A percentile compares a stretch with the other conserved stretches of the same genome.
These are phyloP conservation scores for Fragaria ananassa DNA, from an alignment of 306 rosid genomes.

Conservation along the genomic window DNA sequence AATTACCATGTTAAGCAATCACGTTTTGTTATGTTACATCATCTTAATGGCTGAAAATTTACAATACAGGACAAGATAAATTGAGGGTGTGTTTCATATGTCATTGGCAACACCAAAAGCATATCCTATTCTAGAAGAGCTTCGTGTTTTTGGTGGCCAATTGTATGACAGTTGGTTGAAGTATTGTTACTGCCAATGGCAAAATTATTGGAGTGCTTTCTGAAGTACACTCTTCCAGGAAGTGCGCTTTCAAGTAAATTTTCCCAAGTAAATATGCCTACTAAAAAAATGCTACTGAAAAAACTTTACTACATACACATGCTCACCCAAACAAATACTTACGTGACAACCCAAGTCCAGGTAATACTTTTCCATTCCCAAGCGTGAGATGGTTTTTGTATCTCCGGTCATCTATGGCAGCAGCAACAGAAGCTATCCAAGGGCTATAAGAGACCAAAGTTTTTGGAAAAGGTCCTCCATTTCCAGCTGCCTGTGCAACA, in stretches of 20 bases:
- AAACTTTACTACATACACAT: background rate
- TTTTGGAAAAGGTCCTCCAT: constrained; percentile 98
- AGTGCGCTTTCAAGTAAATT: background rate
- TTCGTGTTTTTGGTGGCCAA: background rate
- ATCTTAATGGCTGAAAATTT: background rate
- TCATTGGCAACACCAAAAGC: background rate
- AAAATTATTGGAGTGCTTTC: background rate
- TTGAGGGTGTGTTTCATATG: background rate
- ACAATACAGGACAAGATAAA: background rate
- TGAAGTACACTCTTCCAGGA: background rate
- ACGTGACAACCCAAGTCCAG: constrained; percentile 97
- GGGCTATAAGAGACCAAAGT: constrained; percentile 98
- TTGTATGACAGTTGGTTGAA: background rate
- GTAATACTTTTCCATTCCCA: constrained; percentile 86
- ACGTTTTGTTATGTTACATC: background rate
- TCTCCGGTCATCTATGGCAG: constrained; percentile 98
- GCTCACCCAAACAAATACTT: constrained; percentile 38
- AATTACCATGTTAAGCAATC: background rate
- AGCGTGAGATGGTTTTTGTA: constrained; percentile 92
- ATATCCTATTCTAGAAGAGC: background rate
- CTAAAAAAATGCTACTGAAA: background rate
- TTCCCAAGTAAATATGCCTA: background rate
- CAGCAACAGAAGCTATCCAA: constrained; percentile 93
- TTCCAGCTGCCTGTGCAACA: constrained; percentile 99
- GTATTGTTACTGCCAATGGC: background rate